phyloP scores from a whole-genome alignment of 1,284 basidiomycete species.

The Microbotryum lychnidis-dioicae region DNA sequence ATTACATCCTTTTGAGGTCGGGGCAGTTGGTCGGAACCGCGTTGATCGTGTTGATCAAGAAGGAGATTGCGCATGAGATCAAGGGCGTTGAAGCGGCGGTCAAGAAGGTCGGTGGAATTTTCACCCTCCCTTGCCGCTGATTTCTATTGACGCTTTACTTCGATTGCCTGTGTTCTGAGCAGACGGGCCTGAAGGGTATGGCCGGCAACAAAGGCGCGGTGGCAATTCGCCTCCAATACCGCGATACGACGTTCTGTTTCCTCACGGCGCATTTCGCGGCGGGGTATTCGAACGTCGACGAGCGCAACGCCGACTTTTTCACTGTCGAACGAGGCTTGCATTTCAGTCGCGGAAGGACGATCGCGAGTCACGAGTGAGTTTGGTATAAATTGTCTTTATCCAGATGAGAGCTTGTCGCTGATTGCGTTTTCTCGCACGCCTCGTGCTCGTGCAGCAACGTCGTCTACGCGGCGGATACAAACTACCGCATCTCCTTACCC shows the following conservation, averaged over 20 bases:
- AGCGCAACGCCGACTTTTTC: constrained; percentile 82
- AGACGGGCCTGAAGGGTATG: constrained; percentile 94
- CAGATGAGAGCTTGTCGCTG: not conserved
- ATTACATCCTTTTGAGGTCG: constrained; percentile 79
- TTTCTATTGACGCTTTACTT: not conserved
- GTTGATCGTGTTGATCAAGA: constrained; percentile 73
- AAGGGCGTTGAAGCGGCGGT: constrained; percentile 84
- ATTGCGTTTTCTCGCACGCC: not conserved
- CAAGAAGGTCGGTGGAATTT: constrained; percentile 58
- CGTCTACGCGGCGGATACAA: constrained; percentile 87
- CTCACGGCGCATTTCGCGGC: constrained; percentile 93
- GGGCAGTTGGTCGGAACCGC: constrained; percentile 94
- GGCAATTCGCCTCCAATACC: constrained; percentile 80
- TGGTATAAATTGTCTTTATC: not conserved
- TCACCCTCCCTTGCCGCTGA: not conserved
- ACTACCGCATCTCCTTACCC: constrained; percentile 83
- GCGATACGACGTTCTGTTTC: constrained; percentile 88
- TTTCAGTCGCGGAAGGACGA: constrained; percentile 80
- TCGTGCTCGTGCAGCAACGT: constrained; percentile 53
- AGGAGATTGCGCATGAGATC: constrained; percentile 65
- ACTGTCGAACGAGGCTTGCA: constrained; percentile 76
- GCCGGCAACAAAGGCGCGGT: constrained; percentile 88
- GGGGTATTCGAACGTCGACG: constrained; percentile 78
- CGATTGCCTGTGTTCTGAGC: constrained; percentile 9
- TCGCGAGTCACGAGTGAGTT: constrained; percentile 77